phyloP scores from a whole-genome alignment of 306 rosid species.

The Castanopsis chinensis region DNA sequence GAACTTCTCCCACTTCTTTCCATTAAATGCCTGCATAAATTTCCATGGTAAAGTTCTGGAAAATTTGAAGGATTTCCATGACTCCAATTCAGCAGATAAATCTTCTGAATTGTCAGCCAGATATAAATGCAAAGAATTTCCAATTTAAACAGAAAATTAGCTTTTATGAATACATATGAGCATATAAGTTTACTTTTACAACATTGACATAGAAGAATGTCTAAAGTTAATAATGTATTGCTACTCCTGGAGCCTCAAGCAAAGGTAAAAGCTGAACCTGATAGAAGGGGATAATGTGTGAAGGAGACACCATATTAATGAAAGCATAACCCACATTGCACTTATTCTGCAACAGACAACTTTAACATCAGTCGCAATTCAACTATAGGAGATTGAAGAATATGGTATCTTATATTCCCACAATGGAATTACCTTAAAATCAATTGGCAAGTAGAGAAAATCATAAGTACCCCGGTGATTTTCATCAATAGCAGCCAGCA shows the following conservation, averaged over 20 bases:
- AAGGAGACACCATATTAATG: constrained; percentile 94
- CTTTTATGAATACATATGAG: not conserved
- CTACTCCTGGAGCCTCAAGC: constrained; percentile 6
- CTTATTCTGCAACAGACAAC: constrained; percentile 68
- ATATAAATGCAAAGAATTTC: not conserved
- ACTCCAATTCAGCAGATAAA: not conserved
- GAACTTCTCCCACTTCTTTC: constrained; percentile 94
- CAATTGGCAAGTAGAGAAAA: constrained; percentile 88
- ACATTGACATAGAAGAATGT: not conserved
- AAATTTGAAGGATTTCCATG: not conserved
- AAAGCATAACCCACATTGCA: constrained; percentile 97
- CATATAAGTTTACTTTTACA: constrained; percentile 9
- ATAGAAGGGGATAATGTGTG: constrained; percentile 71
- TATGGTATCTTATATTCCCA: constrained; percentile 3
- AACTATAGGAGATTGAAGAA: constrained; percentile 2
- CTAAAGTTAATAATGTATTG: not conserved
- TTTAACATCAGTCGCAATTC: constrained; percentile 19
- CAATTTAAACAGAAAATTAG: not conserved
- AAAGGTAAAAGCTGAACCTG: constrained; percentile 46
- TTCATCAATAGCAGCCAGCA: constrained; percentile 91
- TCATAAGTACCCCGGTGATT: constrained; percentile 80
- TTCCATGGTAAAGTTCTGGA: constrained; percentile 9
- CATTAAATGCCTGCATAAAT: constrained; percentile 73
- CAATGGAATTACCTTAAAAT: constrained; percentile 64
- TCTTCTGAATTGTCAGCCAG: constrained; percentile 8